Base-by-base conservation (phyloP, 176 grass and related monocot genomes). In the Musa schizocarpa region DNA sequence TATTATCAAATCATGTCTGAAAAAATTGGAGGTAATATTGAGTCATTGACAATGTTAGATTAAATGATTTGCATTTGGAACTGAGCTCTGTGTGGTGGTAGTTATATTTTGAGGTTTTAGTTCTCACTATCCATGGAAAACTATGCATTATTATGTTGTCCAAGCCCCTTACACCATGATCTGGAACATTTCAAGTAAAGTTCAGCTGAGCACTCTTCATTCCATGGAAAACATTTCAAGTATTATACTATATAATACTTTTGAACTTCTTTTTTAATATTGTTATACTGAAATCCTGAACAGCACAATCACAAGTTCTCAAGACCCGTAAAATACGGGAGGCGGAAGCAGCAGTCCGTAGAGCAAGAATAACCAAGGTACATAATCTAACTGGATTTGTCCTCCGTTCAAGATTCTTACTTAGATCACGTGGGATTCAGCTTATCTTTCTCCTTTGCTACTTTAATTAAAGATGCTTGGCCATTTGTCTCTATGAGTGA, bases 281-380 rank as follows among this genome's bases (percentile, higher is more conserved):
- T 79, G 7, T 65, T 21, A 78, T 26, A 80, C 76, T 51, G 53
- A 83, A 77, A 79, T 71, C 51, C 19, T 68, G 24, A 26, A 58
- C 78, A 98, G 95, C 85, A 65, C 63, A 91, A 78, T 77, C 86
- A 17, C 87, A 98, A 76, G 57, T 93, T 54, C 54, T 98, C 19
- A 93, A 98, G 81, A 98, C 90, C 82, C 88, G 80, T 68, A 98
- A 89, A 88, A 86, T 98, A 50, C 72, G 88, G 65, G 95, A 98
- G 74, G 90, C 88, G 74, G 95, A 98, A 79, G 80, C 86, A 89
- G 95, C 86, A 75, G 84, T 90, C 78, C 78, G 82, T 55, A 86
- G 82, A 79, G 86, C 86, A 82, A 93, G 72, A 82, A 82, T 80
- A 79, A 91, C 90, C 75, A 98, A 98, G 84, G 94, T 86, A 82